A percentile compares a stretch with the other conserved stretches of the same genome.
phyloP scores from a whole-genome alignment of 441 rosid genomes.

The Melastoma candidum region DNA sequence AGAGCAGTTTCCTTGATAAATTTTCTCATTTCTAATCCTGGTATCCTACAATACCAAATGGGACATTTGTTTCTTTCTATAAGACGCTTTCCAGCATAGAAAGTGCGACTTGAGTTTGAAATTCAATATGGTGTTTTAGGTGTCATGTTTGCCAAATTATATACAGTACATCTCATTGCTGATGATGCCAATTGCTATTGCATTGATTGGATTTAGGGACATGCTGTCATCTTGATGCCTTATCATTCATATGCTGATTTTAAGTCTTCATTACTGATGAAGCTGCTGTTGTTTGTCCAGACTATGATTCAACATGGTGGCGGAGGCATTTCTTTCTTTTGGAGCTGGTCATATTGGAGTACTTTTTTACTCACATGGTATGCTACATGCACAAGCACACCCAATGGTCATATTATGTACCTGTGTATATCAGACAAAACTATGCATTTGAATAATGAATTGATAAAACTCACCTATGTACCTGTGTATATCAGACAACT shows the following conservation, averaged over 20 bases:
- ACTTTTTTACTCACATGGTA: slow-evolving; percentile 98
- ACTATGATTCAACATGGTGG: slow-evolving; percentile 47
- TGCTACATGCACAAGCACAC: slow-evolving; percentile 9
- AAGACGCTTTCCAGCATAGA: too few relatives aligned
- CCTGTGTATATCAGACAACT: background rate
- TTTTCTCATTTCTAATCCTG: too few relatives aligned
- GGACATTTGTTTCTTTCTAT: too few relatives aligned
- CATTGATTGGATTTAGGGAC: too few relatives aligned
- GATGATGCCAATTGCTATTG: too few relatives aligned
- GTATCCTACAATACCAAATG: too few relatives aligned
- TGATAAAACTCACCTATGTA: background rate
- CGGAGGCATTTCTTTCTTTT: slow-evolving; percentile 76
- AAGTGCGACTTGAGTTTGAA: too few relatives aligned
- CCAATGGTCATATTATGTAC: background rate
- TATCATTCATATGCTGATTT: background rate
- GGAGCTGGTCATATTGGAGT: slow-evolving; percentile 99
- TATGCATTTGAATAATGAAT: too few relatives aligned
- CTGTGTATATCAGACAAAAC: background rate
- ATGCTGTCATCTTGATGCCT: background rate
- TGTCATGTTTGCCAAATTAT: too few relatives aligned
- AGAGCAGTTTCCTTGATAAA: too few relatives aligned
- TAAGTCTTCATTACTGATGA: background rate
- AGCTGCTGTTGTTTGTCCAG: slow-evolving; percentile 25
- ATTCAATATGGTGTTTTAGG: too few relatives aligned
- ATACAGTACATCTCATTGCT: too few relatives aligned